These are phyloP conservation scores for Penicillium concentricum DNA, from an alignment of 2,329 filamentous ascomycete genomes.

Conservation along the genomic window DNA sequence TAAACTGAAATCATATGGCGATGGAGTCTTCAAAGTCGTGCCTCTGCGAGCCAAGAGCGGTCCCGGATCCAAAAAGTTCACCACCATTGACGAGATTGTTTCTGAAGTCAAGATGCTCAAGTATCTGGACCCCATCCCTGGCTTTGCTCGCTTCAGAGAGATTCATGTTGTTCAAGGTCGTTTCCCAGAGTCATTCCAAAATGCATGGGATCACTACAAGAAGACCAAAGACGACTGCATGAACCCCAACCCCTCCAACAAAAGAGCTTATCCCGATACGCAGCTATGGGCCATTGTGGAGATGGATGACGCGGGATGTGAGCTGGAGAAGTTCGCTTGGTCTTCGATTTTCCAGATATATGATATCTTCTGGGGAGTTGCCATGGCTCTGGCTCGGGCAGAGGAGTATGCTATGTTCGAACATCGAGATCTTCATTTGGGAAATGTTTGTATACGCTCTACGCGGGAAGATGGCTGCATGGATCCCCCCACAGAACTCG, in stretches of 20 bases:
- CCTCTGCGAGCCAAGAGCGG: conserved; percentile 45
- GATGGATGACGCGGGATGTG: conserved; percentile 64
- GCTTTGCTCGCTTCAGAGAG: conserved; percentile 62
- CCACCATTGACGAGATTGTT: conserved; percentile 51
- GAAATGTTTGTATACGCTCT: conserved; percentile 62
- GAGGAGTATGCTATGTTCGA: conserved; percentile 62
- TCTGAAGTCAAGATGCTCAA: conserved; percentile 55
- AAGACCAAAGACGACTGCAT: conserved; percentile 46
- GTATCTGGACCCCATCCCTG: conserved; percentile 58
- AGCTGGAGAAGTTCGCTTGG: conserved; percentile 51
- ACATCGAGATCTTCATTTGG: conserved; percentile 65
- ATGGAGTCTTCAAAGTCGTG: conserved; percentile 51
- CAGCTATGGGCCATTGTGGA: conserved; percentile 65
- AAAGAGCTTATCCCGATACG: conserved; percentile 52
- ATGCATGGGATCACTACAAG: conserved; percentile 44
- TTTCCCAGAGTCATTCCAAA: conserved; percentile 53
- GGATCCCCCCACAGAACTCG: conserved; percentile 34
- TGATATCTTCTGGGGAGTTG: conserved; percentile 68
- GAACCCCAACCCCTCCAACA: conserved; percentile 58
- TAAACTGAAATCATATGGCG: conserved; percentile 40
- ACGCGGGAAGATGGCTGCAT: conserved; percentile 32
- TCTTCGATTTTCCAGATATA: conserved; percentile 52
- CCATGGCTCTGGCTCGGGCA: conserved; percentile 59
- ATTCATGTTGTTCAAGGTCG: conserved; percentile 58
- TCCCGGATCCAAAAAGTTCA: conserved; percentile 44